These are phyloP conservation scores for Sporothrix variecibatus DNA, from an alignment of 2,329 filamentous ascomycete species.

Conservation along the genomic window DNA sequence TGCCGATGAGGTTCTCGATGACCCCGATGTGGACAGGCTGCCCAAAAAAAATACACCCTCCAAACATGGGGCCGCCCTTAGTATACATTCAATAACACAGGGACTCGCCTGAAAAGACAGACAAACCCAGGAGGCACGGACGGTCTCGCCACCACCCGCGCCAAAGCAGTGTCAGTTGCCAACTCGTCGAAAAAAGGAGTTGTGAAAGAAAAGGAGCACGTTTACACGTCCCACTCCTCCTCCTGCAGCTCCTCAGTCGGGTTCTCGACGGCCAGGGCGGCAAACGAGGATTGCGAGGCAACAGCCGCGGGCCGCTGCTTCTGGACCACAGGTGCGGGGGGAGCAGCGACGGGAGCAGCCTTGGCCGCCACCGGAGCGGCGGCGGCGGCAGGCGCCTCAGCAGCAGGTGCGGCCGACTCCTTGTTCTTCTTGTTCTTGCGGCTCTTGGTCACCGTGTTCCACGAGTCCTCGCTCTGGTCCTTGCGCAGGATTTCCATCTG, in stretches of 20 bases:
- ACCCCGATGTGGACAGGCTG: background rate
- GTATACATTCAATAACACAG: conserved; percentile 11
- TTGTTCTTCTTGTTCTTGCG: conserved; percentile 49
- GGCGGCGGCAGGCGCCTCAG: conserved; percentile 23
- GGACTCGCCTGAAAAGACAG: background rate
- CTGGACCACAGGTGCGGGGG: conserved; percentile 32
- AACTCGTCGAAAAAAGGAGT: background rate
- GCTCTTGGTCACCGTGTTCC: conserved; percentile 58
- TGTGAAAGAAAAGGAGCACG: background rate
- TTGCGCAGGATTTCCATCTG: conserved; percentile 61
- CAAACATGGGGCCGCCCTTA: background rate
- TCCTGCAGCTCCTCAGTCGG: conserved; percentile 45
- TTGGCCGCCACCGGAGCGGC: conserved; percentile 33
- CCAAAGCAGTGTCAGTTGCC: background rate
- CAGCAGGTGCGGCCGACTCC: conserved; percentile 31
- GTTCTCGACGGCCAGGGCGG: conserved; percentile 49
- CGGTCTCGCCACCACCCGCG: conserved; percentile 8
- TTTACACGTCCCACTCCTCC: conserved; percentile 56
- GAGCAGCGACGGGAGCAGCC: conserved; percentile 32
- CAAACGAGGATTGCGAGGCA: conserved; percentile 51
- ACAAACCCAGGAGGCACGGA: background rate
- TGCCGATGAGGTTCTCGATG: background rate
- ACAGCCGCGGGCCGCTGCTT: conserved; percentile 37
- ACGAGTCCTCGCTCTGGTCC: conserved; percentile 49
- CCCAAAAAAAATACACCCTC: too few species aligned